These are phyloP conservation scores for Oxyria digyna DNA, from an alignment of 148 eudicot genomes.

Conservation along the genomic window DNA sequence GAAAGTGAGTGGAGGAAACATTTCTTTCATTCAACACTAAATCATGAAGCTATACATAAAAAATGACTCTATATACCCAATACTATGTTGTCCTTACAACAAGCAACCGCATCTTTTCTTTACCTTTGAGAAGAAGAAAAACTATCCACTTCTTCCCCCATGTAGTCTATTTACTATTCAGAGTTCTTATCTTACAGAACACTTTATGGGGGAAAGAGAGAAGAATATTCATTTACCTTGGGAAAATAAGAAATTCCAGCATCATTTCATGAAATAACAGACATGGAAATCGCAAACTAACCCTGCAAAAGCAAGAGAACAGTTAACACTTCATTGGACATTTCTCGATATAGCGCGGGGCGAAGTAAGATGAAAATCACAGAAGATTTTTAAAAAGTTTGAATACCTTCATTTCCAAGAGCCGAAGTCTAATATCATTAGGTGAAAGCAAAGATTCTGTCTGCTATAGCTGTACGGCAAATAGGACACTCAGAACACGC, in stretches of 20 bases:
- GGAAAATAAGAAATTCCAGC: neutral
- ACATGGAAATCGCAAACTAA: slow-evolving; percentile 1
- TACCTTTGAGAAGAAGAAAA: neutral
- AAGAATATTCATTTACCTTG: slow-evolving; percentile 7
- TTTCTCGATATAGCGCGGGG: neutral
- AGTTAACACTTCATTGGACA: neutral
- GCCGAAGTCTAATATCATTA: slow-evolving; percentile 25
- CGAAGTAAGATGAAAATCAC: neutral
- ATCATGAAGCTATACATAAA: slow-evolving; percentile 1
- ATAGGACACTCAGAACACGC: slow-evolving; percentile 62
- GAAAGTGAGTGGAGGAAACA: neutral
- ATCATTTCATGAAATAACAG: neutral
- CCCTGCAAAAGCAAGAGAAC: neutral
- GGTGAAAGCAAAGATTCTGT: slow-evolving; percentile 53
- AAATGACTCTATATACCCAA: slow-evolving; percentile 18
- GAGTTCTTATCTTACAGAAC: slow-evolving; percentile 27
- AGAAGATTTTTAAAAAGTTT: neutral
- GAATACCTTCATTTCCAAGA: slow-evolving; percentile 23
- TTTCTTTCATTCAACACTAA: neutral
- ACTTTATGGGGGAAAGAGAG: slow-evolving; percentile 8
- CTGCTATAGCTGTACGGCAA: slow-evolving; percentile 51
- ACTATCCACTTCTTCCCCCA: neutral
- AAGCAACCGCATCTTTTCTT: neutral
- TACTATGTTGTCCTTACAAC: slow-evolving; percentile 14
- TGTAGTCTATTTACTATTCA: slow-evolving; percentile 13